Percentiles rank a stretch among this genome's conserved stretches.
Conservation (phyloP, 208 protist species). For the Leishmania braziliensis region DNA sequence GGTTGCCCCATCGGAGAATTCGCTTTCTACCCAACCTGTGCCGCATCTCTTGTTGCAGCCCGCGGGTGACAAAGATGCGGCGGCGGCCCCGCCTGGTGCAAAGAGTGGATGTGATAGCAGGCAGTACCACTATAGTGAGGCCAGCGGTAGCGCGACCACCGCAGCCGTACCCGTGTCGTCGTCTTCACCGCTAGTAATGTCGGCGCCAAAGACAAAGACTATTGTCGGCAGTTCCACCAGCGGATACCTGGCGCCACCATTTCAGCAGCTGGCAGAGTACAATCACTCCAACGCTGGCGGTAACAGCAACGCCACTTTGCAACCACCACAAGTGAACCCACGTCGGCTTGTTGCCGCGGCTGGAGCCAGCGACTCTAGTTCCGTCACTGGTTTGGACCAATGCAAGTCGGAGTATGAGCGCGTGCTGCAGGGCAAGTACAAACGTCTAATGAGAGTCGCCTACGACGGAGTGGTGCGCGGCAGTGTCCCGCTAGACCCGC, state of each 20-base stretch:
- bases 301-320: background rate
- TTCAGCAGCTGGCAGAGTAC: background rate
- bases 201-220: background rate
- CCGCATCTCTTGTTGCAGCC: background rate
- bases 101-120: background rate
- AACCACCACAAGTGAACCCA: background rate
- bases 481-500: conserved; percentile 62
- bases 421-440: conserved; percentile 51
- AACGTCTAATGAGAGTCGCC: conserved; percentile 67
- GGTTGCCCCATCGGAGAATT: background rate
- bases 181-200: background rate
- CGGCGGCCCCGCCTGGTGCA: background rate
- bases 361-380: background rate
- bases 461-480: conserved; percentile 68
- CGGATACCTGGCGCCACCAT: too few relatives aligned
- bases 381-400: background rate
- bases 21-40: background rate
- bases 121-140: background rate
- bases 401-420: conserved; percentile 40
- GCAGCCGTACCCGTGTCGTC: background rate
- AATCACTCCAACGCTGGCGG: background rate
- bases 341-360: background rate
- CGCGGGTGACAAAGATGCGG: background rate
- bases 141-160: background rate
- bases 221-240: background rate